Evolutionary conservation across 768 basidiomycete genomes (phyloP).

Genomic region (Panaeolus cyanescens): DNA sequence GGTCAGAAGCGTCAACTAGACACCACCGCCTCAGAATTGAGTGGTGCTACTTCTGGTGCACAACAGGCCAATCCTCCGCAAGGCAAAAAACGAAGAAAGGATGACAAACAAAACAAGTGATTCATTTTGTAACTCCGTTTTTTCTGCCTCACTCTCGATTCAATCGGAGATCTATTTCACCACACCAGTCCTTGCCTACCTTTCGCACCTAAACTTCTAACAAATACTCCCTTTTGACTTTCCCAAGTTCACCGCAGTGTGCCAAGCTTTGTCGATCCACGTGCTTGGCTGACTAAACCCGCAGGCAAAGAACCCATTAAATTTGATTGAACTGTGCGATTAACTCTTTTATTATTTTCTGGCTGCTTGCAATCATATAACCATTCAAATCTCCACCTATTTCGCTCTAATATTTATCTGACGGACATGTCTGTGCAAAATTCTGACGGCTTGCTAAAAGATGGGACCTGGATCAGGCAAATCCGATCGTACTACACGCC

Average conservation of each 20-base stretch:
- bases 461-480: conserved; percentile 24
- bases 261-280: background rate
- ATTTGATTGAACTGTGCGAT: no score
- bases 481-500: conserved; percentile 23
- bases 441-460: conserved; percentile 13
- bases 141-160: no score
- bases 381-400: background rate
- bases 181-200: no score
- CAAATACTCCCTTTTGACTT: no score
- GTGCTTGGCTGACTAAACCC: conserved; percentile 1
- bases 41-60: background rate
- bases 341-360: no score
- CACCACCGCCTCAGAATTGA: background rate
- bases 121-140: background rate
- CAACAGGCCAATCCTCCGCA: background rate
- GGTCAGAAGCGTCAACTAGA: background rate
- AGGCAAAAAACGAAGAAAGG: background rate
- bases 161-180: no score
- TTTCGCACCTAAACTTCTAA: no score
- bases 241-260: no score
- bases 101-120: background rate
- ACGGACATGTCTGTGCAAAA: background rate
- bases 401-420: background rate
- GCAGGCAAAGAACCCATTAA: background rate
- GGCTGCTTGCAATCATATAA: background rate